These are phyloP conservation scores for Calonectria hongkongensis DNA, from an alignment of 2,329 filamentous ascomycete species.

Conservation along the genomic window DNA sequence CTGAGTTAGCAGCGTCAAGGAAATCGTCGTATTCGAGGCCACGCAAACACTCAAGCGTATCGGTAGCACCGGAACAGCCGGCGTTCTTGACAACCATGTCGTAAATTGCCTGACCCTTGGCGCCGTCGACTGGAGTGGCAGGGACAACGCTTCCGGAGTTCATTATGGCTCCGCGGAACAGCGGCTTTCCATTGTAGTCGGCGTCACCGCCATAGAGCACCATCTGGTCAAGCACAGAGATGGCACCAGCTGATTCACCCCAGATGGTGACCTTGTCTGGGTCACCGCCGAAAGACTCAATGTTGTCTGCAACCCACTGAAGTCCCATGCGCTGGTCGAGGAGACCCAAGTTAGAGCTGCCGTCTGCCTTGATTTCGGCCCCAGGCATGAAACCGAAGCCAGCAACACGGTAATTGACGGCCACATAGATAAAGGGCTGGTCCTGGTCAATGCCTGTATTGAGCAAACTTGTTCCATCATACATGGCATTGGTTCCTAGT, in stretches of 20 bases:
- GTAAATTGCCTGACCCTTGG: constrained; percentile 80
- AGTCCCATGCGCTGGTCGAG: constrained; percentile 83
- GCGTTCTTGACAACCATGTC: constrained; percentile 75
- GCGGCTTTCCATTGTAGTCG: constrained; percentile 82
- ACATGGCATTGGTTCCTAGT: constrained; percentile 70
- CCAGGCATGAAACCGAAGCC: constrained; percentile 85
- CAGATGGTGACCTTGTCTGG: constrained; percentile 86
- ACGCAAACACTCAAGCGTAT: constrained; percentile 81
- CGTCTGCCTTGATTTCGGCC: constrained; percentile 79
- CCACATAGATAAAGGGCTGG: constrained; percentile 81
- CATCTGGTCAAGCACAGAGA: constrained; percentile 87
- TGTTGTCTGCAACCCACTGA: constrained; percentile 87
- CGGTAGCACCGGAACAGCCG: constrained; percentile 74
- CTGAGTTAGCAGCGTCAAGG: constrained; percentile 80
- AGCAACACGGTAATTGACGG: constrained; percentile 85
- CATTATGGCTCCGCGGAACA: constrained; percentile 89
- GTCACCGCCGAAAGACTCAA: constrained; percentile 86
- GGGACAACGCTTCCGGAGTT: constrained; percentile 80
- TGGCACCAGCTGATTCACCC: constrained; percentile 83
- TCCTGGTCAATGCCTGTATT: constrained; percentile 63
- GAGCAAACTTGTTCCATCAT: constrained; percentile 71
- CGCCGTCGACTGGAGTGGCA: constrained; percentile 77
- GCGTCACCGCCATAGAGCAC: constrained; percentile 82
- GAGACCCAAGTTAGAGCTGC: constrained; percentile 81
- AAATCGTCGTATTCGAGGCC: constrained; percentile 74